Evolutionary conservation across 495 filamentous ascomycete genomes (phyloP).

Genomic region (Aspergillus conjunctus): DNA sequence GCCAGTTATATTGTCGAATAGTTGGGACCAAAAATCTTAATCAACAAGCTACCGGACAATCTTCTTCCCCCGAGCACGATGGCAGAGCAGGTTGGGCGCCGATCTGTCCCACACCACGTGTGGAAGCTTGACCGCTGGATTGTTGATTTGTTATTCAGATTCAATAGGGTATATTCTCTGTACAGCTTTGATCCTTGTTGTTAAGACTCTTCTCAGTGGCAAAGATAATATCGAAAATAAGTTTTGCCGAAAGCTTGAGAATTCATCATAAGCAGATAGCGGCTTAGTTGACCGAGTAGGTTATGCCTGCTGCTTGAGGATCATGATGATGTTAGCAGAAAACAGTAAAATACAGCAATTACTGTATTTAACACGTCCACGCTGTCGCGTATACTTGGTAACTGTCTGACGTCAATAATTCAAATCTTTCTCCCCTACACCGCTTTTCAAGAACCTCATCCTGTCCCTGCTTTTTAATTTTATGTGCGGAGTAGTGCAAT

Average conservation of each 20-base stretch:
- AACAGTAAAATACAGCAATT: not conserved
- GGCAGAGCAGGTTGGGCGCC: conserved; percentile 18
- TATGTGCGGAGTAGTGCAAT: no score
- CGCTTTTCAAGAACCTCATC: not conserved
- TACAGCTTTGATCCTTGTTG: not conserved
- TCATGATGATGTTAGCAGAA: no score
- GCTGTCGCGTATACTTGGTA: not conserved
- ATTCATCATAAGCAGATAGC: no score
- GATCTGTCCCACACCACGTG: conserved; percentile 40
- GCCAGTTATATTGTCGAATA: not conserved
- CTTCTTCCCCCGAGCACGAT: conserved; percentile 16
- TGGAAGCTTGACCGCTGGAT: conserved; percentile 36
- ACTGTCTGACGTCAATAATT: not conserved
- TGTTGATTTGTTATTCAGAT: conserved; percentile 20
- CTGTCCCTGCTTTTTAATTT: no score
- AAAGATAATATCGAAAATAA: no score
- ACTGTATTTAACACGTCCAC: not conserved
- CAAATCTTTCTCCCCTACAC: not conserved
- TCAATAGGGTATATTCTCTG: not conserved
- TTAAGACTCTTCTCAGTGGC: not conserved
- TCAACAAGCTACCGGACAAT: conserved; percentile 6
- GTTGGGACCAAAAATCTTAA: conserved; percentile 9
- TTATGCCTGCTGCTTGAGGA: no score
- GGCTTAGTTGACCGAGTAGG: no score
- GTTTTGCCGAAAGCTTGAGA: no score